These are phyloP conservation scores for Barnettozyma salicaria DNA, from an alignment of 805 yeast species.

Conservation along the genomic window DNA sequence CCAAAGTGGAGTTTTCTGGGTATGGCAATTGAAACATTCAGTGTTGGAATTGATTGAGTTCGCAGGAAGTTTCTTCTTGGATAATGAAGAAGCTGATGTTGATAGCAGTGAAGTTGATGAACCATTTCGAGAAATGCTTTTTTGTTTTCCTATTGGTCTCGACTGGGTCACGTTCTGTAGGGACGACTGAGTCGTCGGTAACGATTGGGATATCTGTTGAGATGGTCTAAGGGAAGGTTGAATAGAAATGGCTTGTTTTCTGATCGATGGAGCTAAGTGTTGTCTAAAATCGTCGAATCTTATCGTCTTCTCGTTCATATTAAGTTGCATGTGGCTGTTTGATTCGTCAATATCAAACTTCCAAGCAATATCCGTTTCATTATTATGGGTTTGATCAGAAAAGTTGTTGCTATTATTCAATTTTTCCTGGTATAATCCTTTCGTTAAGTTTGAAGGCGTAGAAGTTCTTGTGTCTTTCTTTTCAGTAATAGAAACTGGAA, in stretches of 20 bases:
- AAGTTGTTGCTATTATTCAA: neutral
- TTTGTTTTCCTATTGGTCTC: conserved; percentile 2
- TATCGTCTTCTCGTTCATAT: conserved; percentile 13
- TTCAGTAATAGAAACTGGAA: neutral
- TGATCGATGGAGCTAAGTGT: neutral
- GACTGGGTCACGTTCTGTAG: conserved; percentile 1
- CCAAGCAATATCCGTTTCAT: conserved; percentile 33
- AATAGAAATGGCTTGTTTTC: neutral
- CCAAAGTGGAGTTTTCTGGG: conserved; percentile 91
- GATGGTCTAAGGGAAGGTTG: conserved; percentile 13
- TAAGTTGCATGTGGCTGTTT: conserved; percentile 11
- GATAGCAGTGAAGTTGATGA: conserved; percentile 17
- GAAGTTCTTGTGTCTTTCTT: conserved; percentile 1
- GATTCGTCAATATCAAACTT: conserved; percentile 30
- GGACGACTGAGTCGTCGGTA: conserved; percentile 4
- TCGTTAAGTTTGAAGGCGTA: conserved; percentile 22
- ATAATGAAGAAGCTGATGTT: conserved; percentile 17
- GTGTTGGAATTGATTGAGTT: conserved; percentile 21
- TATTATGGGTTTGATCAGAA: conserved; percentile 1
- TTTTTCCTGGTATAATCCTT: conserved; percentile 12
- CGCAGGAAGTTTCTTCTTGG: conserved; percentile 21
- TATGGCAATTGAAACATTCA: conserved; percentile 80
- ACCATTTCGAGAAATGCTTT: neutral
- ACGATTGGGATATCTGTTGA: conserved; percentile 8
- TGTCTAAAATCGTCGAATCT: conserved; percentile 11